These are phyloP conservation scores for Aquanectria penicillioides DNA, from an alignment of 2,329 filamentous ascomycete species.

Conservation along the genomic window DNA sequence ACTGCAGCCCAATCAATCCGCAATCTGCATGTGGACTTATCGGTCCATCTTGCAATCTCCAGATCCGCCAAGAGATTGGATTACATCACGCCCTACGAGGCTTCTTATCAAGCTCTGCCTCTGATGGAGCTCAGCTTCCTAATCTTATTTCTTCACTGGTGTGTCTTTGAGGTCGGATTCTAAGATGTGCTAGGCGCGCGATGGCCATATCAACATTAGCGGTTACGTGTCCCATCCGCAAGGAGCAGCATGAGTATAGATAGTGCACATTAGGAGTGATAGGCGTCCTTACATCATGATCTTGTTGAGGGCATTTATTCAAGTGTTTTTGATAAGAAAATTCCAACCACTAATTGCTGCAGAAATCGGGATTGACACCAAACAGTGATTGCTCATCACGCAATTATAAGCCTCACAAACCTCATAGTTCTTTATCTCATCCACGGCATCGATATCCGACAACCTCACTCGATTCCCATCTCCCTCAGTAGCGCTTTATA, in stretches of 20 bases:
- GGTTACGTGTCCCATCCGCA: neutral
- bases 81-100: neutral
- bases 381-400: neutral
- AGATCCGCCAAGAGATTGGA: neutral
- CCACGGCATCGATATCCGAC: neutral
- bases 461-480: constrained; percentile 49
- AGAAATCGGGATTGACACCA: too few species aligned
- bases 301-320: too few species aligned
- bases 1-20: neutral
- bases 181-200: constrained; percentile 5
- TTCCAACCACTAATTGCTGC: too few species aligned
- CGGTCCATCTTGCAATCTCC: neutral
- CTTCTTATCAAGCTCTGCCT: neutral
- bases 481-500: constrained; percentile 64
- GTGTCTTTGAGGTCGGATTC: neutral
- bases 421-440: neutral
- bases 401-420: constrained; percentile 2
- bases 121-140: neutral
- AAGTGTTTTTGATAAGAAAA: too few species aligned
- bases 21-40: constrained; percentile 1
- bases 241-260: too few species aligned
- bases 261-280: too few species aligned
- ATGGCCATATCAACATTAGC: neutral
- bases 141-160: neutral
- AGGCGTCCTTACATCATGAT: too few species aligned